A percentile compares a stretch with the other conserved stretches of the same genome.
phyloP scores from a whole-genome alignment of 2,329 filamentous ascomycete species.

The Pyricularia sp. region DNA sequence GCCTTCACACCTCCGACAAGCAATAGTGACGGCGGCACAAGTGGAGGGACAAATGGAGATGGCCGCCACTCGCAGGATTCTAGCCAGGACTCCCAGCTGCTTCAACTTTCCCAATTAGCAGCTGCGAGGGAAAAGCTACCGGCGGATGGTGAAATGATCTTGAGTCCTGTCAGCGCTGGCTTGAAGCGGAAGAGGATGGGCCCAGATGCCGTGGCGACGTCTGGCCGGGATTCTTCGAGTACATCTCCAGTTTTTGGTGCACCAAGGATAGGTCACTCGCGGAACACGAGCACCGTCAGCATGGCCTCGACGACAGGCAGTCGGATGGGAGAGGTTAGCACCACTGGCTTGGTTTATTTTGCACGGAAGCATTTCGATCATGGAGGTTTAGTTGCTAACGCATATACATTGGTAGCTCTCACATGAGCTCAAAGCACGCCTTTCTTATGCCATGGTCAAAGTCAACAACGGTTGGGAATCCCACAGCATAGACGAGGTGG shows the following conservation, averaged over 20 bases:
- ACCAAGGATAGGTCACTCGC: constrained; percentile 41
- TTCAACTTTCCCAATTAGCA: constrained; percentile 45
- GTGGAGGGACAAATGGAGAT: constrained; percentile 21
- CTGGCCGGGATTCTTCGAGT: constrained; percentile 21
- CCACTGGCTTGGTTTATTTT: not conserved
- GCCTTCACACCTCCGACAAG: constrained; percentile 30
- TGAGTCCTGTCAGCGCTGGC: constrained; percentile 15
- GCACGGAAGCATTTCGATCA: not conserved
- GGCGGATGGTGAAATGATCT: constrained; percentile 17
- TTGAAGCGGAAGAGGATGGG: constrained; percentile 60
- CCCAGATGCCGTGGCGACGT: constrained; percentile 54
- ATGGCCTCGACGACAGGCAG: constrained; percentile 47
- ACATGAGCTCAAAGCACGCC: constrained; percentile 64
- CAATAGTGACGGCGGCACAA: constrained; percentile 26
- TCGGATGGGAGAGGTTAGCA: constrained; percentile 64
- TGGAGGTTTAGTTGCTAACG: not conserved
- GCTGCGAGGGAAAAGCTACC: constrained; percentile 37
- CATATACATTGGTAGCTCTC: constrained; percentile 42
- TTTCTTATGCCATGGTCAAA: constrained; percentile 90
- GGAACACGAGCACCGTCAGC: constrained; percentile 58
- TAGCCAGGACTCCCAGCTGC: constrained; percentile 41
- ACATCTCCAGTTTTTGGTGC: constrained; percentile 29
- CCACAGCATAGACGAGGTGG: constrained; percentile 63
- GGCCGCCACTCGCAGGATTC: constrained; percentile 20
- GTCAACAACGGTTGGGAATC: constrained; percentile 82